Conservation (phyloP, 1,284 basidiomycete species). For the Irpex sp. region DNA sequence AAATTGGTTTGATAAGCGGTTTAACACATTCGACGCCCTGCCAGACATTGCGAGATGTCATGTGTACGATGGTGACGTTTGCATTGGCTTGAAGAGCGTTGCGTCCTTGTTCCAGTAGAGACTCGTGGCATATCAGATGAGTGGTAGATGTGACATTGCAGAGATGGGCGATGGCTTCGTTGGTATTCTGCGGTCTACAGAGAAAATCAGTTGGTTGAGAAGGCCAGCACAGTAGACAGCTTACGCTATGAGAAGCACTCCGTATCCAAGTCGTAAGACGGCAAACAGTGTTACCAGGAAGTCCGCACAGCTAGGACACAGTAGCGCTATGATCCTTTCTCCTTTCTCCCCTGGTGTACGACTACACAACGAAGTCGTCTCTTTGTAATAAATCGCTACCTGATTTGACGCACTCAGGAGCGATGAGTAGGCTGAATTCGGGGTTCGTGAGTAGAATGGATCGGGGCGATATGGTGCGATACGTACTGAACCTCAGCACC, state of each 20-base stretch:
- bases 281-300: slow-evolving; percentile 11
- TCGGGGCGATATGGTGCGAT: background rate
- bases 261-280: slow-evolving; percentile 9
- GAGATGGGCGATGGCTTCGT: slow-evolving; percentile 8
- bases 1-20: background rate
- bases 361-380: background rate
- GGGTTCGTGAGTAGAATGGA: background rate
- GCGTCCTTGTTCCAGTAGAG: slow-evolving; percentile 1
- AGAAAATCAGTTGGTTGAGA: background rate
- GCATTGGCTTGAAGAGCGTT: background rate
- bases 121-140: slow-evolving; percentile 9
- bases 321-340: slow-evolving; percentile 7
- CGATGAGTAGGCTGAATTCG: slow-evolving; percentile 2
- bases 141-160: slow-evolving; percentile 5
- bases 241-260: slow-evolving; percentile 10
- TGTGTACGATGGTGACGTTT: background rate
- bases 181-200: slow-evolving; percentile 10
- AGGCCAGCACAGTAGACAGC: background rate
- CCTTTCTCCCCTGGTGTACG: background rate
- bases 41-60: slow-evolving; percentile 1
- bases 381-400: slow-evolving; percentile 1
- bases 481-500: slow-evolving; percentile 7
- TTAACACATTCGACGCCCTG: background rate
- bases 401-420: slow-evolving; percentile 2
- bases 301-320: slow-evolving; percentile 12